A percentile compares a stretch with the other conserved stretches of the same genome.
phyloP scores from a whole-genome alignment of 352 stramenopile genomes.

The Pythium monospermum region DNA sequence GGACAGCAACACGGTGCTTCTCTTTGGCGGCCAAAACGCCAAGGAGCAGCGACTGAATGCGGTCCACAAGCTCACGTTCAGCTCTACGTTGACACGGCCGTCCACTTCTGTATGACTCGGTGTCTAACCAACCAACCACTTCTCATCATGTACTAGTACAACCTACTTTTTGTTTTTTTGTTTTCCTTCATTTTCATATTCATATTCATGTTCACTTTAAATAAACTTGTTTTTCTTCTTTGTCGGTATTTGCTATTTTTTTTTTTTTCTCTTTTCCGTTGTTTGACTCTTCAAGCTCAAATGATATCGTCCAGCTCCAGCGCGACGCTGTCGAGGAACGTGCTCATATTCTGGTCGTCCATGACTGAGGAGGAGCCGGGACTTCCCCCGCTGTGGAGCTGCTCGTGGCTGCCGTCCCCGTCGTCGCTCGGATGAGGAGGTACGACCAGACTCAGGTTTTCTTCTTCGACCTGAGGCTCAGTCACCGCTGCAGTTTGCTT shows the following conservation, averaged over 20 bases:
- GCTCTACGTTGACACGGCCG: too few relatives aligned
- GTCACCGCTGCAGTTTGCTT: too few relatives aligned
- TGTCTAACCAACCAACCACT: too few relatives aligned
- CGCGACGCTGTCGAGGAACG: constrained; percentile 75
- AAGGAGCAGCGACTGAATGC: constrained; percentile 76
- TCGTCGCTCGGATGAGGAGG: too few relatives aligned
- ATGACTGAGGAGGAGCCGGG: constrained; percentile 19
- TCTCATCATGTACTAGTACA: too few relatives aligned
- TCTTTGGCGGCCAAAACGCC: constrained; percentile 86
- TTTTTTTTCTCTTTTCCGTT: not conserved
- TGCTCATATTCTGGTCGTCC: constrained; percentile 72
- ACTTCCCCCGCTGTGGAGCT: not conserved
- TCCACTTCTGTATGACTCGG: too few relatives aligned
- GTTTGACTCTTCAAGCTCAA: not conserved
- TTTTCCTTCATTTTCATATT: too few relatives aligned
- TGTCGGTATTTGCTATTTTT: not conserved
- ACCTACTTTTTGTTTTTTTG: too few relatives aligned
- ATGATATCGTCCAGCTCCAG: constrained; percentile 67
- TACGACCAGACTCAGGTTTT: too few relatives aligned
- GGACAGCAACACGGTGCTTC: constrained; percentile 58
- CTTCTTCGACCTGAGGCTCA: constrained; percentile 1
- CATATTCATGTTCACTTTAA: too few relatives aligned
- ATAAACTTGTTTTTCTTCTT: too few relatives aligned
- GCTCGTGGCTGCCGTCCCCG: not conserved
- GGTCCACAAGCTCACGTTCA: constrained; percentile 66